Conservation (phyloP, 306 rosid genomes). For the Carpinus viminea region DNA sequence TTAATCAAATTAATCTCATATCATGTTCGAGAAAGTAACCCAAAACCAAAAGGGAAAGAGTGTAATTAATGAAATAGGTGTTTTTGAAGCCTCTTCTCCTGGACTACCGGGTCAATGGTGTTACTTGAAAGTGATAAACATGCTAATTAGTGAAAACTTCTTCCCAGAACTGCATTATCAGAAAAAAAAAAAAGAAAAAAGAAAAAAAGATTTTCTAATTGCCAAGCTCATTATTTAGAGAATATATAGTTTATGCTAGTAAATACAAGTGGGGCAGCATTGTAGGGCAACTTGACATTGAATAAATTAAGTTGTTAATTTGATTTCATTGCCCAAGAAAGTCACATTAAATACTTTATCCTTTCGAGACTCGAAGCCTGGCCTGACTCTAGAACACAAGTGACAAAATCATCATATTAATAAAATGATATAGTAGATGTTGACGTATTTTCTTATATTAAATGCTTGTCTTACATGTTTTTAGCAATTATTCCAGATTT, state of each 20-base stretch:
- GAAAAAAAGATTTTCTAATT: neutral
- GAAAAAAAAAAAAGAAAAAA: too few relatives aligned
- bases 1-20: too few relatives aligned
- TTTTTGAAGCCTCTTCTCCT: neutral
- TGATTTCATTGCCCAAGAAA: neutral
- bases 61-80: too few relatives aligned
- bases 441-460: neutral
- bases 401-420: neutral
- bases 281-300: conserved; percentile 1
- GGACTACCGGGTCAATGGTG: neutral
- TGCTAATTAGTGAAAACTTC: neutral
- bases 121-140: neutral
- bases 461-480: neutral
- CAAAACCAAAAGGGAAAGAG: too few relatives aligned
- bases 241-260: neutral
- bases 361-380: neutral
- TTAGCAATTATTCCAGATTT: too few relatives aligned
- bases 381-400: neutral
- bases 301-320: neutral
- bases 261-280: neutral
- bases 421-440: neutral
- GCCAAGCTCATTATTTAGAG: neutral
- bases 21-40: too few relatives aligned
- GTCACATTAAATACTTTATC: neutral
- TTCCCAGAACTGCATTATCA: too few relatives aligned